A percentile compares a stretch with the other conserved stretches of the same genome.
phyloP scores from a whole-genome alignment of 345 rosid species.

The Lepidium didymum region DNA sequence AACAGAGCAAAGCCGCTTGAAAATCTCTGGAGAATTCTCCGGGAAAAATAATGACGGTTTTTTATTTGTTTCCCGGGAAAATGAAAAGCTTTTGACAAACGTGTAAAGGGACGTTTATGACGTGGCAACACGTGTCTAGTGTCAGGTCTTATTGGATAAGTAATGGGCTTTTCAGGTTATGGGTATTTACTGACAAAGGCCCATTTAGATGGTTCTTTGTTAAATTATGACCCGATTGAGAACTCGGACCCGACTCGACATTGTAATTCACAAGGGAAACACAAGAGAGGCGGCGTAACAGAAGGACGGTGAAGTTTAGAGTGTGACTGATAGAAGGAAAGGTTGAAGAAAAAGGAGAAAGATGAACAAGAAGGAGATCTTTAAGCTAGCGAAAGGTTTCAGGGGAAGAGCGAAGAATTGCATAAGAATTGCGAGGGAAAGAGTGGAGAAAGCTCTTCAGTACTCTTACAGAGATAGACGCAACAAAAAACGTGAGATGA shows the following conservation, averaged over 20 bases:
- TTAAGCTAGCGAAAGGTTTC: constrained; percentile 87
- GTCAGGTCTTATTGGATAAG: neutral
- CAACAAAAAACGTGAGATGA: constrained; percentile 96
- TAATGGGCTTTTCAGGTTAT: neutral
- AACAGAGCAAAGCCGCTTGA: constrained; percentile 26
- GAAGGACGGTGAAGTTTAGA: neutral
- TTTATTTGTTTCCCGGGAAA: constrained; percentile 30
- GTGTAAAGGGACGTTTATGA: neutral
- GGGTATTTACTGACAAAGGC: too few species aligned
- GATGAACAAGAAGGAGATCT: constrained; percentile 85
- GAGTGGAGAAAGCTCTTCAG: constrained; percentile 95
- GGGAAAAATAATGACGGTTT: neutral
- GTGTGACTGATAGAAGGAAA: neutral
- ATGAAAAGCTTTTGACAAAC: neutral
- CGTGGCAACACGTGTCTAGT: constrained; percentile 10
- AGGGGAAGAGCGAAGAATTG: constrained; percentile 94
- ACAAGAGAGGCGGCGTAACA: constrained; percentile 5
- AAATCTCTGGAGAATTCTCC: neutral
- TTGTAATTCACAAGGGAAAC: neutral
- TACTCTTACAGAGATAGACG: constrained; percentile 93
- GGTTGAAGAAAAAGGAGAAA: constrained; percentile 2
- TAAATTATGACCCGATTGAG: neutral
- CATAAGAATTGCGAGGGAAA: constrained; percentile 82
- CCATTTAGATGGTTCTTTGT: too few species aligned
- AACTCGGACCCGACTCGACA: neutral